Conservation (phyloP, 1,284 basidiomycete genomes). For the Trichosporon faecale region DNA sequence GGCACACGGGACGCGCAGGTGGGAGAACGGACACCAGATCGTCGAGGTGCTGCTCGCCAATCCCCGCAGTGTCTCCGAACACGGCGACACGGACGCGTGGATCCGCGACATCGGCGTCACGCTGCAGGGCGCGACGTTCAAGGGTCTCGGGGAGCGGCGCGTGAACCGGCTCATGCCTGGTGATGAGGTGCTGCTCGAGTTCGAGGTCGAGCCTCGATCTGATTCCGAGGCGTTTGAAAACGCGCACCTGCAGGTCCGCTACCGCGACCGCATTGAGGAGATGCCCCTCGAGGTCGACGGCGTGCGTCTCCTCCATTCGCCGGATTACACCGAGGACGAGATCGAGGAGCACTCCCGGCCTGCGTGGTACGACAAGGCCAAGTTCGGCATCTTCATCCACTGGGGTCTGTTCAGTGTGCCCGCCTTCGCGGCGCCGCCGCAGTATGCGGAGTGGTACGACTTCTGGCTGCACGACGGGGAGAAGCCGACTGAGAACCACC, state of each 20-base stretch:
- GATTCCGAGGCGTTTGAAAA: background rate
- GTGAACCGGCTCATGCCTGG: conserved; percentile 26
- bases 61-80: conserved; percentile 4
- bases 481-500: conserved; percentile 56
- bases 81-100: conserved; percentile 17
- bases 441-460: conserved; percentile 61
- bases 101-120: background rate
- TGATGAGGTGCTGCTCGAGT: conserved; percentile 22
- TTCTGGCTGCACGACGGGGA: conserved; percentile 43
- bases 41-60: conserved; percentile 22
- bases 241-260: background rate
- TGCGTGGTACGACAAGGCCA: conserved; percentile 23
- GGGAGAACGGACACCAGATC: conserved; percentile 22
- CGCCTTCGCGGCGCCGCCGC: conserved; percentile 33
- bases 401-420: conserved; percentile 60
- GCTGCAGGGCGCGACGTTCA: background rate
- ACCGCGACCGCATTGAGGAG: background rate
- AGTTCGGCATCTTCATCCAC: conserved; percentile 58
- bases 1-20: conserved; percentile 20
- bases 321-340: conserved; percentile 18
- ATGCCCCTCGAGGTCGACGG: conserved; percentile 5
- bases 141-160: background rate
- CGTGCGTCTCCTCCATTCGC: conserved; percentile 10
- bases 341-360: conserved; percentile 19
- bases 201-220: conserved; percentile 15